Conservation (phyloP, 2,329 filamentous ascomycete species). For the Fusarium bactridioides region DNA sequence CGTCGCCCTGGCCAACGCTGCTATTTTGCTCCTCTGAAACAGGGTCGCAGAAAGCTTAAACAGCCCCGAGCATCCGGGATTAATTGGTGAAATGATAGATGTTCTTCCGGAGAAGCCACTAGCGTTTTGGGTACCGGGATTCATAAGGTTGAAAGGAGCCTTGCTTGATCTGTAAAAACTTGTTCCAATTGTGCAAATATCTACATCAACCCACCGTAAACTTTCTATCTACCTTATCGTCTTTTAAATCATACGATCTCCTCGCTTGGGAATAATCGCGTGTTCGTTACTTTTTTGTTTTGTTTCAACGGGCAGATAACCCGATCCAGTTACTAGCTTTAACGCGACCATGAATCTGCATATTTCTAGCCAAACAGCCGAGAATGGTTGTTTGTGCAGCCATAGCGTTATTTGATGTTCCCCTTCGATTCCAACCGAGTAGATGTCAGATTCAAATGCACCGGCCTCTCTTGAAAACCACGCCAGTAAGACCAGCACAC, state of each 20-base stretch:
- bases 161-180: too few relatives aligned
- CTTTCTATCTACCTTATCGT: not conserved
- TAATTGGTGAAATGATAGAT: not conserved
- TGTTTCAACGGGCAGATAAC: not conserved
- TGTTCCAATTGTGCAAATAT: not conserved
- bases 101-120: not conserved
- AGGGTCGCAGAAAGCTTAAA: not conserved
- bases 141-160: not conserved
- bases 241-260: not conserved
- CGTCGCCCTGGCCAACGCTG: not conserved
- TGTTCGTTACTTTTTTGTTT: not conserved
- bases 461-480: not conserved
- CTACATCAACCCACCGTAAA: not conserved
- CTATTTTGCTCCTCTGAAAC: slow-evolving; percentile 1
- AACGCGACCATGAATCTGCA: not conserved
- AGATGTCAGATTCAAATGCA: not conserved
- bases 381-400: not conserved
- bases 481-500: not conserved
- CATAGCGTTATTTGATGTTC: rapidly evolving
- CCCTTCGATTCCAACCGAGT: rapidly evolving
- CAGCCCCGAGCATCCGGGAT: not conserved
- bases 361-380: rapidly evolving
- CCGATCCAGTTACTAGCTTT: not conserved
- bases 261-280: not conserved
- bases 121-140: not conserved